Conservation (phyloP, 2,329 filamentous ascomycete genomes). For the Fusarium dimerum region DNA sequence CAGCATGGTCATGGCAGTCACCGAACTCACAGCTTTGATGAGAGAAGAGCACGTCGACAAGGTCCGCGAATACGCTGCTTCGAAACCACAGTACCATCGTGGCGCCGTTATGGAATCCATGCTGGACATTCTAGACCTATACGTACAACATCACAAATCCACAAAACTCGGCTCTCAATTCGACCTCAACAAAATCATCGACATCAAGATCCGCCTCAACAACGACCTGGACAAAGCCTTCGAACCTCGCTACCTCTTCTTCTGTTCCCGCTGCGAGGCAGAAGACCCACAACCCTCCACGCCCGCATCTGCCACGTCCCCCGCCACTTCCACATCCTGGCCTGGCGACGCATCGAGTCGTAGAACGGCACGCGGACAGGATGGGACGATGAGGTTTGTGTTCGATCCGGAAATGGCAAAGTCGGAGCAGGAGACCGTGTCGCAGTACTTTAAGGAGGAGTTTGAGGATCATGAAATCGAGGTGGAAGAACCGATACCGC, state of each 20-base stretch:
- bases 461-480: constrained; percentile 78
- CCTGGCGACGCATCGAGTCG: constrained; percentile 36
- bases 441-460: constrained; percentile 69
- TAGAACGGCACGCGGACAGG: constrained; percentile 46
- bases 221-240: constrained; percentile 69
- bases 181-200: constrained; percentile 77
- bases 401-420: constrained; percentile 77
- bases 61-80: constrained; percentile 50
- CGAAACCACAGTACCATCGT: constrained; percentile 49
- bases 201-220: constrained; percentile 84
- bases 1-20: constrained; percentile 79
- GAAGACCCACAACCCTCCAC: constrained; percentile 36
- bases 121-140: constrained; percentile 88
- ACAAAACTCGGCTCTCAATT: constrained; percentile 75
- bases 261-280: constrained; percentile 54
- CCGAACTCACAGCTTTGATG: constrained; percentile 78
- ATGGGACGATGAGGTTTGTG: constrained; percentile 86
- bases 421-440: constrained; percentile 68
- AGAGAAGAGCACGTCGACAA: constrained; percentile 48
- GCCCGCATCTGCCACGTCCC: constrained; percentile 37
- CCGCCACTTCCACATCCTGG: constrained; percentile 41
- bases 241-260: constrained; percentile 64
- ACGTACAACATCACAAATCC: constrained; percentile 76
- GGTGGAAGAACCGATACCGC: constrained; percentile 63
- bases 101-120: constrained; percentile 71